Evolutionary conservation across 208 protist genomes (phyloP).

Genomic region (Leishmania mexicana): DNA sequence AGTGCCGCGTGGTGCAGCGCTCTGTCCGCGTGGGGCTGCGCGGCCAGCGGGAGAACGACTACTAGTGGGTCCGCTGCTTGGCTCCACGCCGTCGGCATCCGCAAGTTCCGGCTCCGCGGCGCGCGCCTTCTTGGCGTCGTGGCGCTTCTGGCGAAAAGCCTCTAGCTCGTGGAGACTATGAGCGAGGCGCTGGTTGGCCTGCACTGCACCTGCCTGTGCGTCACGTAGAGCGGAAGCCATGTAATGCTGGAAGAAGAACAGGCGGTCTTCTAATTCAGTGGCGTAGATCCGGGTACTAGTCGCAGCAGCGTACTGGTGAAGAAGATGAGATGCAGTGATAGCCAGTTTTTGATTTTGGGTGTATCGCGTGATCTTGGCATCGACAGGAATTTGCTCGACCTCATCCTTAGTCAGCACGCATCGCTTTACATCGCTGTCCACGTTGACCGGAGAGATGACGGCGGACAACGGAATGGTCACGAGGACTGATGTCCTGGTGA

Average conservation of each 20-base stretch:
- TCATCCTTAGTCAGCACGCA: slow-evolving; percentile 65
- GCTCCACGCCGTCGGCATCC: slow-evolving; percentile 2
- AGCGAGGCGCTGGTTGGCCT: neutral
- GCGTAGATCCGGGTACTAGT: slow-evolving; percentile 3
- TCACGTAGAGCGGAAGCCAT: slow-evolving; percentile 5
- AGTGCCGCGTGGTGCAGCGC: neutral
- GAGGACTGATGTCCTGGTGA: slow-evolving; percentile 58
- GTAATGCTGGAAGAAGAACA: slow-evolving; percentile 22
- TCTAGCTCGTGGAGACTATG: slow-evolving; percentile 19
- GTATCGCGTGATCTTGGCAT: slow-evolving; percentile 35
- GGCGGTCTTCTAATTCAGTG: slow-evolving; percentile 21
- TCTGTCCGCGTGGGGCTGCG: neutral
- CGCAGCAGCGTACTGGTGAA: slow-evolving; percentile 14
- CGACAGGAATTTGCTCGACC: slow-evolving; percentile 34
- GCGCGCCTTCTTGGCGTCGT: slow-evolving; percentile 24
- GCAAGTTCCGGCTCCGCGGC: slow-evolving; percentile 13
- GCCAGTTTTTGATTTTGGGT: slow-evolving; percentile 28
- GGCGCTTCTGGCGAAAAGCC: slow-evolving; percentile 31
- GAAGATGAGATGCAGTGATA: slow-evolving; percentile 4
- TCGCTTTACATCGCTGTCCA: slow-evolving; percentile 35
- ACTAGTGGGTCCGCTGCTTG: neutral
- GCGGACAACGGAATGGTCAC: slow-evolving; percentile 51
- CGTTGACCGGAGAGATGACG: slow-evolving; percentile 53
- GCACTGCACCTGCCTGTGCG: neutral
- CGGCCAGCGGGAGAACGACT: slow-evolving; percentile 1